Evolutionary conservation across 768 basidiomycete species (phyloP), one percentile per base, ranked within the genome.

Genomic region (Cubamyces sp.): DNA sequence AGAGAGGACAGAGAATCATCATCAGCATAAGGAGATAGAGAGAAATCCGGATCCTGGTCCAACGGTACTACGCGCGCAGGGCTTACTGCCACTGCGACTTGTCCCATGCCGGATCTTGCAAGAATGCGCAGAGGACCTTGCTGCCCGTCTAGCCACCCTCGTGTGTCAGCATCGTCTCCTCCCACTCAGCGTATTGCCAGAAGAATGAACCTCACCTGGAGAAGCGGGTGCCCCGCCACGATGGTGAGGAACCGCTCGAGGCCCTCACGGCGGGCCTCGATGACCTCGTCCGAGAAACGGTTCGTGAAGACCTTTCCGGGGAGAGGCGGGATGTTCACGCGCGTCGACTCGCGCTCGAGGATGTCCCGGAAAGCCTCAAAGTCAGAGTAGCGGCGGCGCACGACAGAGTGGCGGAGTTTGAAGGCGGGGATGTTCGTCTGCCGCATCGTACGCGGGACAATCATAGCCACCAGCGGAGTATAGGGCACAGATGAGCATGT

Each of bases 351-450:
- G 69, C 94, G 88, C 76, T 99, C 97, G 53, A 99, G 87, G 73
- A 97, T 94, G 74, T 99, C 96, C 52, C 95, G 88, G 82, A 99
- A 99, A 1, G 96, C 95, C 65, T 87, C 86, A 62, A 87, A 87
- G 73, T 87, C 86, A 12, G 82, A 85, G 71, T 87, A 87, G 46
- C 86, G 82, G 45, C 86, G 74, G 30, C 86, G 79, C n/a, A 87
- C 86, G 45, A 83, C 76, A 3, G 85, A 86, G 74, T 84, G 83
- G 49, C 75, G 92, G 45, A 98, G 84, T 74, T 98, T 97, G 82
- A 99, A 99, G 0, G 96, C 96, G 37, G 96, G 97, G 69, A 98
- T 99, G 76, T 98, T 98, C 69, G 97, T 98, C 95, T 97, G 66
- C 18, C 47, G 48, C 23, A 42, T 39, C 23, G 37, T 23, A 1